Conservation (phyloP, 129 eudicot genomes). For the Helianthus annuus region HanXRQr2.0-SUNRISE NC_035448.2:196387509-196388008, state of each 20-base stretch:
- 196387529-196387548: background rate
- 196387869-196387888: background rate
- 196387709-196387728: slow-evolving; percentile 97
- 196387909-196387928: background rate
- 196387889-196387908: background rate
- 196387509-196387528: too few species aligned
- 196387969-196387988: background rate
- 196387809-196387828: slow-evolving; percentile 93
- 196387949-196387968: slow-evolving; percentile 15
- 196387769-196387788: slow-evolving; percentile 94
- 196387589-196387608: background rate
- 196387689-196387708: slow-evolving; percentile 78
- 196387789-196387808: slow-evolving; percentile 96
- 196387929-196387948: background rate
- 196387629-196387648: too few species aligned
- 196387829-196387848: slow-evolving; percentile 98
- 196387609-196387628: background rate
- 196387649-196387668: background rate
- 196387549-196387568: too few species aligned
- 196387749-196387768: slow-evolving; percentile 95
- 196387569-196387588: background rate
- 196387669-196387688: slow-evolving; percentile 39
- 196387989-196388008: slow-evolving; percentile 3
- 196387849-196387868: background rate
- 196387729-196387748: slow-evolving; percentile 99